Percentiles rank a stretch among this genome's conserved stretches.
phyloP scores from a whole-genome alignment of 2,329 filamentous ascomycete species.

The Stenocarpella maydis region DNA sequence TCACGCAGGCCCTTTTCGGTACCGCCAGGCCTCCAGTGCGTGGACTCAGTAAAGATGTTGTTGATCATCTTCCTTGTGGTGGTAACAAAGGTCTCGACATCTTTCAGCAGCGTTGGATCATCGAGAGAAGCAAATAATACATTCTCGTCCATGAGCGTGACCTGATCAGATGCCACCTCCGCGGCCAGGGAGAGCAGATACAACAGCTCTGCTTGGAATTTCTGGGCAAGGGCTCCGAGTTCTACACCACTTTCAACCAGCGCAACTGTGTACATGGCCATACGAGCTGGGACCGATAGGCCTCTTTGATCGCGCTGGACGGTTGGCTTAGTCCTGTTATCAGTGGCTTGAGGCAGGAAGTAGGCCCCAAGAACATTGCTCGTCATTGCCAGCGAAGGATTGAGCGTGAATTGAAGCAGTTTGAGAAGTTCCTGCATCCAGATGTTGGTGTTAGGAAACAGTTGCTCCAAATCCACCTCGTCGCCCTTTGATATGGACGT shows the following conservation, averaged over 20 bases:
- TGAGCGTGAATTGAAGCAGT: constrained; percentile 62
- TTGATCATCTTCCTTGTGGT: constrained; percentile 50
- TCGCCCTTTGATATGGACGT: constrained; percentile 49
- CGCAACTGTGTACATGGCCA: constrained; percentile 74
- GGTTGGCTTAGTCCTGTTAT: constrained; percentile 21
- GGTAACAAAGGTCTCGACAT: constrained; percentile 55
- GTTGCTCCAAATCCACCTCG: constrained; percentile 47
- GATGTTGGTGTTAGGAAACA: constrained; percentile 69
- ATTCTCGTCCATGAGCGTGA: constrained; percentile 53
- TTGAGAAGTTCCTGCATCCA: constrained; percentile 72
- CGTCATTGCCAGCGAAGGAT: constrained; percentile 75
- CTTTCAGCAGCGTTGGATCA: constrained; percentile 45
- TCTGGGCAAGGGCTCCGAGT: constrained; percentile 49
- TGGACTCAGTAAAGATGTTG: constrained; percentile 44
- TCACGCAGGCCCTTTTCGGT: constrained; percentile 48
- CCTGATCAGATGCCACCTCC: constrained; percentile 63
- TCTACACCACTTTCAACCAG: constrained; percentile 58
- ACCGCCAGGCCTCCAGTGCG: constrained; percentile 46
- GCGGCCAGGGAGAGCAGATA: constrained; percentile 60
- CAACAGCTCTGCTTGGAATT: constrained; percentile 58
- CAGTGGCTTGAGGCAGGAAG: constrained; percentile 58
- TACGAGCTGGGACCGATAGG: constrained; percentile 76
- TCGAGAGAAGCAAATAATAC: constrained; percentile 57
- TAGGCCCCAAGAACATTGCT: constrained; percentile 76
- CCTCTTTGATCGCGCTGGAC: constrained; percentile 70